Evolutionary conservation across 768 basidiomycete species (phyloP).

Genomic region (Tricholoma saponaceum): DNA sequence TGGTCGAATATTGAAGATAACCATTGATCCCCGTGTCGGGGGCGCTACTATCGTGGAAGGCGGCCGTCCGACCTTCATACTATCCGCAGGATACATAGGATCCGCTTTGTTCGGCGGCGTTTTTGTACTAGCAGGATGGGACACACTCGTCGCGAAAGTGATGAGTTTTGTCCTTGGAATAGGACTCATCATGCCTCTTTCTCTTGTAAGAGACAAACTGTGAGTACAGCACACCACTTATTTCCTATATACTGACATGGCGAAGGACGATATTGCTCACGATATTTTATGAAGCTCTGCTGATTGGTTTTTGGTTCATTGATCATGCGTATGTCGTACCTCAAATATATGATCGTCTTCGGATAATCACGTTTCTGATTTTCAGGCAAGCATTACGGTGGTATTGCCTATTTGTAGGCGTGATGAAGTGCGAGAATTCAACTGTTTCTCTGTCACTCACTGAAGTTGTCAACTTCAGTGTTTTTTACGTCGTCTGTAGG

Average conservation of each 20-base stretch:
- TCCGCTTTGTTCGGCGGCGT: slow-evolving; percentile 78
- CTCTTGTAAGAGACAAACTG: slow-evolving; percentile 88
- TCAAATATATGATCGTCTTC: background rate
- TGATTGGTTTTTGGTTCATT: slow-evolving; percentile 94
- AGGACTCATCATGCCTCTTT: slow-evolving; percentile 80
- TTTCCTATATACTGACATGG: background rate
- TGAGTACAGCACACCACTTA: slow-evolving; percentile 34
- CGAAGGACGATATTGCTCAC: slow-evolving; percentile 82
- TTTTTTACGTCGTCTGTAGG: slow-evolving; percentile 86
- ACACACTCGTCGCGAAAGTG: slow-evolving; percentile 88
- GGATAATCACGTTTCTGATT: background rate
- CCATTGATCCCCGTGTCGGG: slow-evolving; percentile 81
- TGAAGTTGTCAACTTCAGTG: slow-evolving; percentile 32
- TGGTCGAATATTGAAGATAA: slow-evolving; percentile 72
- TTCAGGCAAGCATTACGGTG: slow-evolving; percentile 74
- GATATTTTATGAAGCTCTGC: slow-evolving; percentile 74
- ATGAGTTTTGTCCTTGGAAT: slow-evolving; percentile 88
- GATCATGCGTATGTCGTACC: slow-evolving; percentile 73
- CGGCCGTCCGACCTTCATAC: slow-evolving; percentile 65
- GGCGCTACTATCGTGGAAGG: slow-evolving; percentile 77
- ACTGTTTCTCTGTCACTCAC: background rate
- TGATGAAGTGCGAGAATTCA: slow-evolving; percentile 67
- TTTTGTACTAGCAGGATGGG: slow-evolving; percentile 82
- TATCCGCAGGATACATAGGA: slow-evolving; percentile 79
- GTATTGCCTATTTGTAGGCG: slow-evolving; percentile 79